Base-by-base conservation (phyloP, 169 alveolate genomes). In the Perkinsus chesapeaki region DNA sequence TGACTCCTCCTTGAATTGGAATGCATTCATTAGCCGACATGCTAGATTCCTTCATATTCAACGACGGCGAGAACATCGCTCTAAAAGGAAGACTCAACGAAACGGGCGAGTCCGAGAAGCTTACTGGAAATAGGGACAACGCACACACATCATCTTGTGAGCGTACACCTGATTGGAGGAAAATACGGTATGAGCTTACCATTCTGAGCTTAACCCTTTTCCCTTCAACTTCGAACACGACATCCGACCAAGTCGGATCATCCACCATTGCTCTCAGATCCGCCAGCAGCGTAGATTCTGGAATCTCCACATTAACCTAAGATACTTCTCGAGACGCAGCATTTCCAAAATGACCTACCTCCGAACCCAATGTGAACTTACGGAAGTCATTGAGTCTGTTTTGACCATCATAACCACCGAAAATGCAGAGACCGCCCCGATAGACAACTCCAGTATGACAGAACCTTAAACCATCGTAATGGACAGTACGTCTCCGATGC, bases 381-480 rank as follows among this genome's bases (percentile, higher is more conserved):
- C 94, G 91, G 93, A 97, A 97, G 94, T 97, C 99, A 92, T 97
- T 97, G 31, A 97, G 95, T 92, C 98, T 94, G 92, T 96, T 95
- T 91, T 97, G 95, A 20, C 98, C 98, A 93, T 97, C 98, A 93
- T 96, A 97, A 27, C 98, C 98, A 3, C 98, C 98, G 93, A 97
- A 97, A 34, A 97, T 95, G 94, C 93, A 97, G 48, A 97, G 95
- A 16, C 96, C 95, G 73, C 96, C 95, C 93, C 96, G 95, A 92
- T 95, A 94, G 48, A 96, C 96, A 36, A 95, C 97, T 48, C 95
- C 93, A 36, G 95, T 73, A 91, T 94, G 97, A 93, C 98, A 96
- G 93, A 96, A 95, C 37, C 96, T 91, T 20, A 10, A 9, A 47
- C 72, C n/a, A n/a, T n/a, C n/a, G n/a, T n/a, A n/a, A n/a, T n/a